These are phyloP conservation scores for Erodium moschatum DNA, from an alignment of 441 rosid species.

Conservation along the genomic window DNA sequence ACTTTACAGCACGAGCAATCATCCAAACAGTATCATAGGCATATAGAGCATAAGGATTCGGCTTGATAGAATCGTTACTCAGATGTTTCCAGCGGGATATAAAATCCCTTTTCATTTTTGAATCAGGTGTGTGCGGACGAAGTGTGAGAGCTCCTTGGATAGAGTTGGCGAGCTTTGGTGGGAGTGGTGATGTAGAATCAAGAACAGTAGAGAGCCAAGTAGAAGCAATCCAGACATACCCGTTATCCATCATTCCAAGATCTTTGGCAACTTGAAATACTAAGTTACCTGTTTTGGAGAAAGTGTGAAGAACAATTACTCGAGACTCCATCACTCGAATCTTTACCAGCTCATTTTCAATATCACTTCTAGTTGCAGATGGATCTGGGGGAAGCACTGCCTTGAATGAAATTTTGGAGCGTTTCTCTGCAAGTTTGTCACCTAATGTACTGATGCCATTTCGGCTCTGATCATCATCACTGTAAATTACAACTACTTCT, in stretches of 20 bases:
- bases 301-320: constrained; percentile 55
- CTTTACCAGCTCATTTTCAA: constrained; percentile 50
- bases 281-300: constrained; percentile 34
- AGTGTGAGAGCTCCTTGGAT: constrained; percentile 68
- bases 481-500: constrained; percentile 68
- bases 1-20: constrained; percentile 60
- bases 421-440: constrained; percentile 52
- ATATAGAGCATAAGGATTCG: constrained; percentile 53
- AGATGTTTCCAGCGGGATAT: constrained; percentile 58
- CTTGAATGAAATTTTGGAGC: constrained; percentile 62
- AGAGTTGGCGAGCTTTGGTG: constrained; percentile 33
- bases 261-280: constrained; percentile 51
- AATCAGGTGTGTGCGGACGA: constrained; percentile 52
- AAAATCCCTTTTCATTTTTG: constrained; percentile 46
- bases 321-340: constrained; percentile 67
- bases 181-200: constrained; percentile 48
- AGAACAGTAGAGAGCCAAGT: constrained; percentile 63
- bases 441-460: constrained; percentile 71
- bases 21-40: constrained; percentile 89
- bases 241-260: constrained; percentile 39
- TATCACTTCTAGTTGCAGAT: constrained; percentile 41
- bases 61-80: constrained; percentile 48
- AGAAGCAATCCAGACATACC: constrained; percentile 74
- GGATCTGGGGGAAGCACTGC: constrained; percentile 51
- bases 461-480: constrained; percentile 72